phyloP scores from a whole-genome alignment of 164 flowering plant genomes.

The Nelumbo lutea region DNA sequence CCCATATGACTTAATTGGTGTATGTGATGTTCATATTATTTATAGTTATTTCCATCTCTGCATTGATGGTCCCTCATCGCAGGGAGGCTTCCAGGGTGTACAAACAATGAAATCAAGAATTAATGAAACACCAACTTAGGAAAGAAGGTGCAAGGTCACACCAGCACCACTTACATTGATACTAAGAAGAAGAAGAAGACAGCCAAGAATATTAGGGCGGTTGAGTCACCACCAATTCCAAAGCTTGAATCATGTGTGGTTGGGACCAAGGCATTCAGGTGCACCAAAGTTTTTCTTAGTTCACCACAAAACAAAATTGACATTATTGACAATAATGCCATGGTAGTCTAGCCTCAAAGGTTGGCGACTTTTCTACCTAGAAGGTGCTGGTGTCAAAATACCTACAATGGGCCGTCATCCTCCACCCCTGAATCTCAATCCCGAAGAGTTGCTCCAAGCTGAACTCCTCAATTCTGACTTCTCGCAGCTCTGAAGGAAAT shows the following conservation, averaged over 20 bases:
- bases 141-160: conserved; percentile 23
- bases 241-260: conserved; percentile 9
- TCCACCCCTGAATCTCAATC: conserved; percentile 9
- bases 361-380: not conserved
- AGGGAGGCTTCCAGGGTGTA: conserved; percentile 42
- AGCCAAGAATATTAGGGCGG: not conserved
- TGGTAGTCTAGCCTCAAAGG: not conserved
- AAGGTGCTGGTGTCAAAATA: not conserved
- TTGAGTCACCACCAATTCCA: not conserved
- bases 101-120: conserved; percentile 47
- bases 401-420: not conserved
- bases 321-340: not conserved
- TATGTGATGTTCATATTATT: not conserved
- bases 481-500: not conserved
- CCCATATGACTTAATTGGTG: too few relatives aligned
- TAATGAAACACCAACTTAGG: conserved; percentile 39
- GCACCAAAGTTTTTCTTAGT: conserved; percentile 18
- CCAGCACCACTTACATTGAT: not conserved
- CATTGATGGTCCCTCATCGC: conserved; percentile 37
- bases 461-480: conserved; percentile 21
- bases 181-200: not conserved
- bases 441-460: conserved; percentile 12
- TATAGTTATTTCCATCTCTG: not conserved
- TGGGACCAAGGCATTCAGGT: conserved; percentile 28
- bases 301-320: conserved; percentile 2